These are phyloP conservation scores for Isoetes engelmannii DNA, from an alignment of 83 land plant genomes.

Conservation along the genomic window DNA sequence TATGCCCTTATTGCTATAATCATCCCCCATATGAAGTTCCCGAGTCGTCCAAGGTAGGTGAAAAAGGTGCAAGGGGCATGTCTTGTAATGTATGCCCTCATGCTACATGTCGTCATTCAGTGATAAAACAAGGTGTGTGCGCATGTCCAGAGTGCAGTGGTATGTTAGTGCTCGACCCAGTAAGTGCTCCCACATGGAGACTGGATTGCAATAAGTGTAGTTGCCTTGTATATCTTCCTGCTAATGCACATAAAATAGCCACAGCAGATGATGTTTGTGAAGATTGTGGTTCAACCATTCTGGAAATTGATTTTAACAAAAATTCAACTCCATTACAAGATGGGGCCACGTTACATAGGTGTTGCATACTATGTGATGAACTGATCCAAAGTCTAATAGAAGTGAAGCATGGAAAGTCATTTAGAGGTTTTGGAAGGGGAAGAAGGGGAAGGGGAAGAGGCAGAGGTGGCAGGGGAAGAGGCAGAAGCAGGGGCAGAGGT, in stretches of 20 bases:
- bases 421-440: conserved; percentile 48
- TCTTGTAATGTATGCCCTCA: conserved; percentile 92
- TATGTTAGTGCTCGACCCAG: conserved; percentile 85
- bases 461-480: conserved; percentile 49
- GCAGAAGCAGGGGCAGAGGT: conserved; percentile 59
- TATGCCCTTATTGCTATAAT: conserved; percentile 95
- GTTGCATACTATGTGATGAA: conserved; percentile 87
- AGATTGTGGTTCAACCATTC: conserved; percentile 82
- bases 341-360: conserved; percentile 70
- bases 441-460: conserved; percentile 49
- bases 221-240: conserved; percentile 80
- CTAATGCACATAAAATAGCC: conserved; percentile 75
- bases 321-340: conserved; percentile 69
- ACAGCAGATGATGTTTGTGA: conserved; percentile 59
- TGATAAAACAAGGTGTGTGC: conserved; percentile 89
- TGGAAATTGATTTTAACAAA: conserved; percentile 93
- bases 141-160: conserved; percentile 96
- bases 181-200: conserved; percentile 97
- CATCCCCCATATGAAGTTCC: conserved; percentile 88
- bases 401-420: conserved; percentile 88
- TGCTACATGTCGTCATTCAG: conserved; percentile 84
- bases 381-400: conserved; percentile 73
- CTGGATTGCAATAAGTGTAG: conserved; percentile 90
- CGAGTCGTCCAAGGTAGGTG: conserved; percentile 37
- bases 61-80: conserved; percentile 66